A percentile compares a stretch with the other conserved stretches of the same genome.
phyloP scores from a whole-genome alignment of 441 rosid genomes.

The Brassica balearica region DNA sequence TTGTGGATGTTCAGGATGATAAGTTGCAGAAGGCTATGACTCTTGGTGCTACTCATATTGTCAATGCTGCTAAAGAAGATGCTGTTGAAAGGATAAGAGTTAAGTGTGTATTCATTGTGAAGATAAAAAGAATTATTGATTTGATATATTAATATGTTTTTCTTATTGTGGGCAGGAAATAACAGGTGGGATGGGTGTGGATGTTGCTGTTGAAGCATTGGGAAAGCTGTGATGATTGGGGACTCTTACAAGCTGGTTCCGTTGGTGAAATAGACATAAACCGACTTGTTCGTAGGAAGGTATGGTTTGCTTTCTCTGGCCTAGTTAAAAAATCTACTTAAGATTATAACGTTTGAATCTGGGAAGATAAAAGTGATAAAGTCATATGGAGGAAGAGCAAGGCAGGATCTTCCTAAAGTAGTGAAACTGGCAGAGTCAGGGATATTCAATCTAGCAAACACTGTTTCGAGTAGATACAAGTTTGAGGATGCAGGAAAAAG shows the following conservation, averaged over 20 bases:
- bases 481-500: conserved; percentile 77
- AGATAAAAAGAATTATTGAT: too few species aligned
- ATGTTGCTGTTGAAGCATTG: conserved; percentile 91
- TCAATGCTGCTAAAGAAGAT: conserved; percentile 83
- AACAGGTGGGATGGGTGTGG: conserved; percentile 93
- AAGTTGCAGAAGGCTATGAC: conserved; percentile 79
- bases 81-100: conserved; percentile 69
- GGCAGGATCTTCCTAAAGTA: conserved; percentile 93
- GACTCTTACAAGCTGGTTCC: conserved; percentile 78
- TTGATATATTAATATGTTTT: too few species aligned
- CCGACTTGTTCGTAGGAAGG: conserved; percentile 96
- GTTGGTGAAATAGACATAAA: conserved; percentile 91
- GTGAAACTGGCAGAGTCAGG: conserved; percentile 90
- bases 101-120: too few species aligned
- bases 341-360: too few species aligned
- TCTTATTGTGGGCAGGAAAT: conserved; percentile 56
- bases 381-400: conserved; percentile 92
- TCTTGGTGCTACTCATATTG: conserved; percentile 87
- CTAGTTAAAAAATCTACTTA: too few species aligned
- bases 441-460: conserved; percentile 68
- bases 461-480: conserved; percentile 82
- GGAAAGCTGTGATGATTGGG: conserved; percentile 99
- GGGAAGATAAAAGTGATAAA: too few species aligned
- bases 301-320: conserved; percentile 17
- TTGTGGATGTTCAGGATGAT: conserved; percentile 90